Conservation (phyloP, 2,329 filamentous ascomycete genomes). For the Xylaria arbuscula region DNA sequence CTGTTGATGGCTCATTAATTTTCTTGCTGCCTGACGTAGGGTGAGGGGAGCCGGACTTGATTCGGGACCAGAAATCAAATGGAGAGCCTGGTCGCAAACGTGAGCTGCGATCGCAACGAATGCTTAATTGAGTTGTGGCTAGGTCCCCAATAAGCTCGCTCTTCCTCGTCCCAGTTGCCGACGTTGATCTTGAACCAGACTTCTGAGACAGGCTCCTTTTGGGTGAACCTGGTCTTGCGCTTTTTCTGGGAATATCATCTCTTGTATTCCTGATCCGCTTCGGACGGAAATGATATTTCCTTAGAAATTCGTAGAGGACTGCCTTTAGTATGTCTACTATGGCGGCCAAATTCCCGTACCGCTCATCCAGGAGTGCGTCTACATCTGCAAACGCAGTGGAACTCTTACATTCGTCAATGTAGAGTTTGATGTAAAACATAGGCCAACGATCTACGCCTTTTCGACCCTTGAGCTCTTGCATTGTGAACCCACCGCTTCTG, state of each 20-base stretch:
- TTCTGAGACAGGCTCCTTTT: constrained; percentile 31
- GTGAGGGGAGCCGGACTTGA: constrained; percentile 51
- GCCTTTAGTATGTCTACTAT: constrained; percentile 74
- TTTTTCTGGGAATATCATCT: neutral
- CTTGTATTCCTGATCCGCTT: constrained; percentile 45
- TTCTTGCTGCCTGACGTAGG: constrained; percentile 28
- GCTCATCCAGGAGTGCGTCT: constrained; percentile 59
- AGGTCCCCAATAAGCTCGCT: constrained; percentile 41
- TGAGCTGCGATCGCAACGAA: constrained; percentile 54
- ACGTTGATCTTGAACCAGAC: constrained; percentile 27
- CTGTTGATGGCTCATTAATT: constrained; percentile 13
- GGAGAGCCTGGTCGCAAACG: constrained; percentile 46
- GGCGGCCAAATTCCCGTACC: constrained; percentile 61
- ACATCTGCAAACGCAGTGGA: constrained; percentile 42
- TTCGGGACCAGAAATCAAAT: constrained; percentile 53
- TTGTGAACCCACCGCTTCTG: constrained; percentile 61
- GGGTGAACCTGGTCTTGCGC: constrained; percentile 6
- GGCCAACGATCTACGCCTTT: constrained; percentile 85
- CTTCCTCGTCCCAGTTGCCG: constrained; percentile 9
- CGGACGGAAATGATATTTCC: constrained; percentile 75
- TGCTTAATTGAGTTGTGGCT: constrained; percentile 50
- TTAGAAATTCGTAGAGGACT: constrained; percentile 79
- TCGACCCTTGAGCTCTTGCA: constrained; percentile 63
- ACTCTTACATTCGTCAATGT: constrained; percentile 46
- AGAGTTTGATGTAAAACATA: constrained; percentile 85